phyloP scores from a whole-genome alignment of 106 monocot species.

The Dendrobium chrysotoxum region DNA sequence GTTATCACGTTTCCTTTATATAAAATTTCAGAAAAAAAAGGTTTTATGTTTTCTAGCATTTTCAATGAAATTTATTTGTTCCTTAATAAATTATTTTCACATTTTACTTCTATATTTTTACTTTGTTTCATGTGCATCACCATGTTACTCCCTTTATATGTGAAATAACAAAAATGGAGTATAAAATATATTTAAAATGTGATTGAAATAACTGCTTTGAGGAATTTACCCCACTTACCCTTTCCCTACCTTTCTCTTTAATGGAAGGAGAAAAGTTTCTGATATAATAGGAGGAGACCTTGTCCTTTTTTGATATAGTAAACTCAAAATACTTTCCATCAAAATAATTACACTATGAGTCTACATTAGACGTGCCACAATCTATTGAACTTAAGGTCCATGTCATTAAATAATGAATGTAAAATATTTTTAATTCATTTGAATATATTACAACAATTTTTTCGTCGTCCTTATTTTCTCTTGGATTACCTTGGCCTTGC shows the following conservation, averaged over 20 bases:
- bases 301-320: not conserved
- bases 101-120: too few relatives aligned
- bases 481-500: not conserved
- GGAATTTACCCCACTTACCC: not conserved
- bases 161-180: not conserved
- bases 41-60: not conserved
- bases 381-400: not conserved
- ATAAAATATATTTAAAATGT: not conserved
- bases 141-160: not conserved
- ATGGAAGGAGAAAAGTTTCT: not conserved
- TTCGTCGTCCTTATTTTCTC: not conserved
- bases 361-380: not conserved
- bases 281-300: not conserved
- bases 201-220: not conserved
- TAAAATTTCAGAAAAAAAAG: not conserved
- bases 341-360: not conserved
- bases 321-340: not conserved
- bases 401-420: not conserved
- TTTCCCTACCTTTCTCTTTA: not conserved
- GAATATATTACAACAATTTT: not conserved
- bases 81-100: not conserved
- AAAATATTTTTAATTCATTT: not conserved
- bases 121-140: not conserved
- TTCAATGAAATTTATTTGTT: not conserved
- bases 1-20: not conserved